Conservation (phyloP, 148 eudicot species). For the Arbutus unedo region DNA sequence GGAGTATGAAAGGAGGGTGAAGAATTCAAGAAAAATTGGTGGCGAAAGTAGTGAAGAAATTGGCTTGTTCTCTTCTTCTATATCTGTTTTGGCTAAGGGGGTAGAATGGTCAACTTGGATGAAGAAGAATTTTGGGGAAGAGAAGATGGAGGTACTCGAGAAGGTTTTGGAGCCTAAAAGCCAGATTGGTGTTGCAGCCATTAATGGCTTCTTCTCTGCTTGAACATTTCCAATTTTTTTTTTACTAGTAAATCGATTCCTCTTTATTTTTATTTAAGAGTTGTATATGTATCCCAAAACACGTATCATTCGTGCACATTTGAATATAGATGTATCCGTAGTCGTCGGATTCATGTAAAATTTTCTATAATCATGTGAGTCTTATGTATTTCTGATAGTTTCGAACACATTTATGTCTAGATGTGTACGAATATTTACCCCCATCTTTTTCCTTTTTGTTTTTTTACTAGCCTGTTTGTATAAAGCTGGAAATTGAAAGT, state of each 20-base stretch:
- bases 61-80: slow-evolving; percentile 15
- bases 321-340: too few species aligned
- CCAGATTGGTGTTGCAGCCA: slow-evolving; percentile 53
- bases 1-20: slow-evolving; percentile 78
- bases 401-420: too few species aligned
- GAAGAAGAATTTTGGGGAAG: slow-evolving; percentile 18
- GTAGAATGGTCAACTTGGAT: slow-evolving; percentile 22
- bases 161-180: slow-evolving; percentile 36
- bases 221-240: slow-evolving; percentile 16
- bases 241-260: background rate
- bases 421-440: background rate
- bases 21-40: slow-evolving; percentile 30
- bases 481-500: background rate
- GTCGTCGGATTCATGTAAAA: too few species aligned
- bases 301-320: too few species aligned
- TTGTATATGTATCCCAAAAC: background rate
- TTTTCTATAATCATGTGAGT: too few species aligned
- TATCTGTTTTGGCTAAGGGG: slow-evolving; percentile 22
- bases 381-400: too few species aligned
- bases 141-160: slow-evolving; percentile 20
- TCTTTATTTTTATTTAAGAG: too few species aligned
- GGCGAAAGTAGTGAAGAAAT: slow-evolving; percentile 20
- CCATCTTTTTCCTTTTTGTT: background rate
- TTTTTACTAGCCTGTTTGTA: background rate
- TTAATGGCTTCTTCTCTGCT: slow-evolving; percentile 69